Percentiles rank a stretch among this genome's conserved stretches.
Evolutionary conservation across 2,329 filamentous ascomycete species (phyloP).

Genomic region (Ceratocystis cacaofunesta): DNA sequence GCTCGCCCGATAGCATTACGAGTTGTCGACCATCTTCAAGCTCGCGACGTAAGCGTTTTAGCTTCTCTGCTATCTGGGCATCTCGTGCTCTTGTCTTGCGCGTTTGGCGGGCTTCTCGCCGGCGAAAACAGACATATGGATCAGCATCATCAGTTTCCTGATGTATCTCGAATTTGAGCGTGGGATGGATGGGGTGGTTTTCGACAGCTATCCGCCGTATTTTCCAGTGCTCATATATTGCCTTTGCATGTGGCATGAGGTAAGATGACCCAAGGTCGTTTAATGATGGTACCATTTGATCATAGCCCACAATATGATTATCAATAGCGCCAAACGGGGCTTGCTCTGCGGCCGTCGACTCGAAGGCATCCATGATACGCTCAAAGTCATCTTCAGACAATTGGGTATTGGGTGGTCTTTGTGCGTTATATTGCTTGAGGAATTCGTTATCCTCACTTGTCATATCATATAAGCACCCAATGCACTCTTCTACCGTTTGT

Average conservation of each 20-base stretch:
- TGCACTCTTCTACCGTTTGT: constrained; percentile 91
- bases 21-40: constrained; percentile 77
- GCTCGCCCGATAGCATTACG: constrained; percentile 59
- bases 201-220: constrained; percentile 47
- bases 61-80: constrained; percentile 83
- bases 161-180: constrained; percentile 84
- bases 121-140: constrained; percentile 94
- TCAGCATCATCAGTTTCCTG: constrained; percentile 91
- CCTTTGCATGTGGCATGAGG: constrained; percentile 48
- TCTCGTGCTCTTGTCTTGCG: constrained; percentile 90
- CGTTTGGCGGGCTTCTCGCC: constrained; percentile 83
- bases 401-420: constrained; percentile 45
- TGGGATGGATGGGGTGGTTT: constrained; percentile 60
- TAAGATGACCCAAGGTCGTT: constrained; percentile 35
- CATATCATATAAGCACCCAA: constrained; percentile 87
- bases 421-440: constrained; percentile 70
- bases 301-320: constrained; percentile 65
- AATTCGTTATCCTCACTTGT: constrained; percentile 77
- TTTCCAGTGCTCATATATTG: constrained; percentile 86
- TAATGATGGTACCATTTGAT: constrained; percentile 58
- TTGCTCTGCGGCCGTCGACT: constrained; percentile 68
- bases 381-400: constrained; percentile 89
- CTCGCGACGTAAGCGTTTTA: constrained; percentile 81
- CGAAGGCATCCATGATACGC: constrained; percentile 85
- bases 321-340: constrained; percentile 84